Evolutionary conservation across 306 rosid species (phyloP).

Genomic region (Acacia crassicarpa): DNA sequence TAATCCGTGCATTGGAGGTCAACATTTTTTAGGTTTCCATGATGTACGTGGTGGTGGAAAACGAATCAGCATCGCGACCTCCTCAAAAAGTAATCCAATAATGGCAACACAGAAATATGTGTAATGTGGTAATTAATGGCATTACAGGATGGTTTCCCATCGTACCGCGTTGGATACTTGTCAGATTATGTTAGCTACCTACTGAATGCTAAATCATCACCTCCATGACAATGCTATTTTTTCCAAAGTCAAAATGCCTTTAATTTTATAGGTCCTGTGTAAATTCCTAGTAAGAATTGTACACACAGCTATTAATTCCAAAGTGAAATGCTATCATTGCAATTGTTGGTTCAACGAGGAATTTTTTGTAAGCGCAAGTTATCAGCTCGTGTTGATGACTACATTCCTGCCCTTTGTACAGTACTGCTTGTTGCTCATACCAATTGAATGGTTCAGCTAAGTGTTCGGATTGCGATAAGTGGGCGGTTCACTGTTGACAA

Average conservation of each 20-base stretch:
- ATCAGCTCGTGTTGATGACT: too few species aligned
- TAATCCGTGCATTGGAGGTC: background rate
- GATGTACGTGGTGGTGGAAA: background rate
- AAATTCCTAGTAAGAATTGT: too few species aligned
- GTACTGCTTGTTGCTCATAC: too few species aligned
- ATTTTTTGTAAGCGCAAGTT: too few species aligned
- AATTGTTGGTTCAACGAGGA: too few species aligned
- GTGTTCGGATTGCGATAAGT: too few species aligned
- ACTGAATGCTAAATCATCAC: slow-evolving; percentile 28
- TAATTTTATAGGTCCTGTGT: background rate
- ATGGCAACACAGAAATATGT: background rate
- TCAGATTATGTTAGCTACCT: slow-evolving; percentile 35
- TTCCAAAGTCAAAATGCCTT: slow-evolving; percentile 5
- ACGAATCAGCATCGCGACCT: background rate
- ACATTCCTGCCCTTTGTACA: too few species aligned
- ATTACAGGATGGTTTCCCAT: background rate
- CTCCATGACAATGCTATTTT: background rate
- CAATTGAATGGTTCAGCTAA: too few species aligned
- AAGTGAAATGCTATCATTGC: too few species aligned
- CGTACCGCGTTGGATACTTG: slow-evolving; percentile 17
- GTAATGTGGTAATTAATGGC: background rate
- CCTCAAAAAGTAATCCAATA: background rate
- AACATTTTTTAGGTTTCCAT: background rate
- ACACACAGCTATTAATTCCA: too few species aligned
- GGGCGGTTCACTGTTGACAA: too few species aligned